These are phyloP conservation scores for Rhazya stricta DNA, from an alignment of 257 asterid species.

Conservation along the genomic window DNA sequence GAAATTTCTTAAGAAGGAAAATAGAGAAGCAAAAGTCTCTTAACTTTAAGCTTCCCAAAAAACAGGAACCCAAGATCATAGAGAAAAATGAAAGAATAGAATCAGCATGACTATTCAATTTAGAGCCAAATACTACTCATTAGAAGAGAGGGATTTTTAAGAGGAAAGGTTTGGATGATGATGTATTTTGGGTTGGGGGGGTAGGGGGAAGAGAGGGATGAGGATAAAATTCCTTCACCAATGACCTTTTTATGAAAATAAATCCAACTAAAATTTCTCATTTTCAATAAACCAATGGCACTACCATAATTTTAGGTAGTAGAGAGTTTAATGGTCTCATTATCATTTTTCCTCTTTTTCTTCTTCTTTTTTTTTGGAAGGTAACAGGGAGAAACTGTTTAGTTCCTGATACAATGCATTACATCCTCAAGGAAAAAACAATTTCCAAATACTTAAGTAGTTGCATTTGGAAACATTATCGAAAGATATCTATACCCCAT, in stretches of 20 bases:
- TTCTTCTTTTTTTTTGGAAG: not conserved
- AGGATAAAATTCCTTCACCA: not conserved
- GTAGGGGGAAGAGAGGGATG: not conserved
- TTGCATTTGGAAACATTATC: not conserved
- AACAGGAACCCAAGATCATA: not conserved
- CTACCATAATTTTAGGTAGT: not conserved
- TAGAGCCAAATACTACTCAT: not conserved
- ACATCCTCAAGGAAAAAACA: not conserved
- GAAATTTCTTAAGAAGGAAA: not conserved
- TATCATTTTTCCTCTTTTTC: no score
- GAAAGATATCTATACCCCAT: not conserved
- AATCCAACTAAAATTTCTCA: not conserved
- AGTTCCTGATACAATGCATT: not conserved
- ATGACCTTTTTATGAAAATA: not conserved
- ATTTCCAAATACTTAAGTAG: not conserved
- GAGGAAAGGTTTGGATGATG: not conserved
- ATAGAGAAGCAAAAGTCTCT: not conserved
- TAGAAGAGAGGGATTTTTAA: not conserved
- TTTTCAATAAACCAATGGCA: not conserved
- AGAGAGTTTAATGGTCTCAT: no score
- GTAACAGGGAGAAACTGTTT: no score
- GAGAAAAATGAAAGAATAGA: not conserved
- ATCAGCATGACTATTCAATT: not conserved
- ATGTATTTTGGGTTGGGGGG: no score
- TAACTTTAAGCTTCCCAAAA: not conserved